Evolutionary conservation across 1,284 basidiomycete genomes (phyloP), one percentile per base, ranked within the genome.

Genomic region (Pterulicium gracile): DNA sequence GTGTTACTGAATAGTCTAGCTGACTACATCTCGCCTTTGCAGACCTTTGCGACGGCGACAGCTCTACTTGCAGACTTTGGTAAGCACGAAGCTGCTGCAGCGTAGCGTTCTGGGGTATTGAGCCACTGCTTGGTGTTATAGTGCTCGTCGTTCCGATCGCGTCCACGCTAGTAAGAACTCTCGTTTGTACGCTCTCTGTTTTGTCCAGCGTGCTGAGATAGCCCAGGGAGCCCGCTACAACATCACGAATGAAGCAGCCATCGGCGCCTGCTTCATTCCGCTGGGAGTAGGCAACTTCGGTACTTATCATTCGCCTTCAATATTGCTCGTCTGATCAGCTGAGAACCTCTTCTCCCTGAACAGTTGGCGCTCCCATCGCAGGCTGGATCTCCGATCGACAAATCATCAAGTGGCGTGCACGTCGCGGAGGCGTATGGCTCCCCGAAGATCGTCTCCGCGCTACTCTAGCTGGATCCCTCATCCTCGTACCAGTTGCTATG

Each of bases 371-470:
- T 1, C 61, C 65, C 3, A 51, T 66, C 4, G 58, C 61, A 47
- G 76, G 65, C n/a, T 66, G 58, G 0, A 56, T 61, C 23, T 65
- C 69, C 0, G 72, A 74, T 54, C 45, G 52, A 21, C 56, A 56
- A 1, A 59, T 73, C 14, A 54, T 58, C 23, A 56, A 55, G 41
- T 69, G 62, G 50, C 27, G 27, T 10, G 61, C 67, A 13, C 54
- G 51, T 27, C 62, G 62, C 35, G 56, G 70, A n/a, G 62, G 61
- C 56, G 47, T 62, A 47, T 58, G 52, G 61, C 57, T 54, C 4
- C 67, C 71, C 1, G 72, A 74, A 50, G 72, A 74, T 54, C 54
- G 71, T 5, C 54, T 74, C 5, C 53, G 58, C 14, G 64, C 64
- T 1, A 60, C 61, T 0, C 49, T 69, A 4, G 46, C 63, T n/a